phyloP scores from a whole-genome alignment of 129 eudicot species.

The Centella asiatica region DNA sequence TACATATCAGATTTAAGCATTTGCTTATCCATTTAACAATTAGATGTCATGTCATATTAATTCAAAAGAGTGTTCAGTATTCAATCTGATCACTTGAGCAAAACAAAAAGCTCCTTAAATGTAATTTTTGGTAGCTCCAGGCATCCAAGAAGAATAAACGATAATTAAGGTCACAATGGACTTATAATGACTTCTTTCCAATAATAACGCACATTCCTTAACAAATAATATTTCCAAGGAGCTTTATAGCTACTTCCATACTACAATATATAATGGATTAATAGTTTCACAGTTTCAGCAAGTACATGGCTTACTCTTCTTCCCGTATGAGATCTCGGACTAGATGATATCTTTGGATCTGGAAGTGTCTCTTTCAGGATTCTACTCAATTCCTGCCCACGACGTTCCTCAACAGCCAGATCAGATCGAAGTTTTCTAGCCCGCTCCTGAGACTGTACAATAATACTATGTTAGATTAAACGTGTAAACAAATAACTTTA shows the following conservation, averaged over 20 bases:
- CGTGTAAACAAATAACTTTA: background rate
- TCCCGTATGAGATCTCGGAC: slow-evolving; percentile 52
- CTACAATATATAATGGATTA: slow-evolving; percentile 1
- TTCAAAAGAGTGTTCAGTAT: too few species aligned
- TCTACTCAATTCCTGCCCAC: slow-evolving; percentile 61
- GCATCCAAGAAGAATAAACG: too few species aligned
- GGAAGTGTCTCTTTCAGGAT: slow-evolving; percentile 75
- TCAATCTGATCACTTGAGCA: too few species aligned
- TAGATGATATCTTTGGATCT: slow-evolving; percentile 49
- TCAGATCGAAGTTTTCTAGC: slow-evolving; percentile 86
- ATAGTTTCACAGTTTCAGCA: background rate
- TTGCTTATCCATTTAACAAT: too few species aligned
- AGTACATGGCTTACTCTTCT: slow-evolving; percentile 51
- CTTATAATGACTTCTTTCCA: background rate
- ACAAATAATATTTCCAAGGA: background rate
- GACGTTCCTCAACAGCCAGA: slow-evolving; percentile 85
- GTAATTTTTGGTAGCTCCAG: background rate
- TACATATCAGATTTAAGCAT: too few species aligned
- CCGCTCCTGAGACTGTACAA: slow-evolving; percentile 76
- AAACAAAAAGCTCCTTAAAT: too few species aligned
- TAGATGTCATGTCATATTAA: too few species aligned
- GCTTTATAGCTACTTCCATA: background rate
- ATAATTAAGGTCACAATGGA: background rate
- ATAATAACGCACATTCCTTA: background rate
- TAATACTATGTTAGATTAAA: background rate